These are phyloP conservation scores for Durotheca rogersii DNA, from an alignment of 495 filamentous ascomycete genomes.

Conservation along the genomic window DNA sequence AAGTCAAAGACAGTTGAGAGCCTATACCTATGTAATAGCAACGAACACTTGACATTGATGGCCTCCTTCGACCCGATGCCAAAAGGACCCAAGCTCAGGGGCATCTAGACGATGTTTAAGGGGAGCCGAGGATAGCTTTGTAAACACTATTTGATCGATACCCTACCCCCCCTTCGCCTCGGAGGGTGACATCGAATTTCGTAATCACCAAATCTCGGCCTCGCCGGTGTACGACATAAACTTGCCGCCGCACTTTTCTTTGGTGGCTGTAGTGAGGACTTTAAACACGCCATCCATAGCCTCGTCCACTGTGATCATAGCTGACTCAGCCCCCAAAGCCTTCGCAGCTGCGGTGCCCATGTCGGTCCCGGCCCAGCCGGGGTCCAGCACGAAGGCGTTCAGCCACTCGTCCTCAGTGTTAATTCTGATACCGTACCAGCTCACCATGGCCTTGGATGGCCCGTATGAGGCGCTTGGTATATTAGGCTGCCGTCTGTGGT, in stretches of 20 bases:
- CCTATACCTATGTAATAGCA: no score
- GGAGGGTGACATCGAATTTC: no score
- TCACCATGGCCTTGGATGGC: constrained; percentile 41
- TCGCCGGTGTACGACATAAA: constrained; percentile 27
- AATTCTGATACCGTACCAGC: constrained; percentile 46
- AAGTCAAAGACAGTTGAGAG: no score
- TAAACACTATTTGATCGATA: no score
- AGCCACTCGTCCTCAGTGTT: constrained; percentile 44
- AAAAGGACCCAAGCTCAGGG: no score
- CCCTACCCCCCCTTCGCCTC: no score
- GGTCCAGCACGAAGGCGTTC: constrained; percentile 27
- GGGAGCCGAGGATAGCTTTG: no score
- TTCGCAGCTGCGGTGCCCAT: constrained; percentile 46
- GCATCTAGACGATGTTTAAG: no score
- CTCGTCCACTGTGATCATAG: constrained; percentile 38
- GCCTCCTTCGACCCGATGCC: no score
- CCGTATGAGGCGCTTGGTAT: constrained; percentile 45
- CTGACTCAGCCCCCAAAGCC: constrained; percentile 39
- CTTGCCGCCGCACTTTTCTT: constrained; percentile 45
- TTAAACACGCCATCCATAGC: constrained; percentile 40
- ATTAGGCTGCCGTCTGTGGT: constrained; percentile 26
- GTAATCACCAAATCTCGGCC: constrained; percentile 14
- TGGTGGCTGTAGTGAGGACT: constrained; percentile 39
- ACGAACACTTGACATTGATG: no score
- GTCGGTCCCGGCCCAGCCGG: constrained; percentile 48